Evolutionary conservation across 345 rosid genomes (phyloP), one percentile per base, ranked within the genome.

Genomic region (Noccaea bulbosa): DNA sequence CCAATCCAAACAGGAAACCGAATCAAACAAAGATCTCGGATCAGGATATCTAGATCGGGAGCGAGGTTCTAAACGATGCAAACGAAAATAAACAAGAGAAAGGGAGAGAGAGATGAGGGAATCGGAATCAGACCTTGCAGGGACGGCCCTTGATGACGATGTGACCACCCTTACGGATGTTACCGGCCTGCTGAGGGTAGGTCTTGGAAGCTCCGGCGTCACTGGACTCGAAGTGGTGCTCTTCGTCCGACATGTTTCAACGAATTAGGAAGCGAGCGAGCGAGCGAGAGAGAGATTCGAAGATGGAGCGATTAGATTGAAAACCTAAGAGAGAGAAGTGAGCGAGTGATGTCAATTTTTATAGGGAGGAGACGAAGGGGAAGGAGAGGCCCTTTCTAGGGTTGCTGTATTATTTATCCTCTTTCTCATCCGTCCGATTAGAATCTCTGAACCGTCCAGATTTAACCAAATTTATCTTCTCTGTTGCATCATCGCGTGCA

Each of bases 201-300:
- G 81, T 78, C 71, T 78, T 78, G 66, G 81, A 78, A 55, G 81
- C 81, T 72, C 81, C 81, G 10, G 78, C 73, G 52, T 78, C 81
- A 40, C 69, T 67, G 11, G 81, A 72, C 71, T 78, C 81, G 60
- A 78, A 78, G 71, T 78, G 81, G 61, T 78, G 81, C 78, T 78
- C 81, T 5, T 78, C 81, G 81, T 78, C 81, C 5, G 81, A 78
- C 81, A 78, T 77, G 67, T 11, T 72, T 41, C 62, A 10, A n/a
- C 56, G 53, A 32, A 30, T 44, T 16, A 0, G 48, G 52, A 2
- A 45, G 11, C 7, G 8, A 53, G 7, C 20, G 15, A 34, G 34
- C 4, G 44, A 39, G 14, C 27, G 6, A 44, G 10, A 12, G 57
- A 37, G 33, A 33, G 0, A 32, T 17, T 44, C 6, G 52, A 9